phyloP scores from a whole-genome alignment of 768 basidiomycete genomes.

The Favolaschia claudopus region DNA sequence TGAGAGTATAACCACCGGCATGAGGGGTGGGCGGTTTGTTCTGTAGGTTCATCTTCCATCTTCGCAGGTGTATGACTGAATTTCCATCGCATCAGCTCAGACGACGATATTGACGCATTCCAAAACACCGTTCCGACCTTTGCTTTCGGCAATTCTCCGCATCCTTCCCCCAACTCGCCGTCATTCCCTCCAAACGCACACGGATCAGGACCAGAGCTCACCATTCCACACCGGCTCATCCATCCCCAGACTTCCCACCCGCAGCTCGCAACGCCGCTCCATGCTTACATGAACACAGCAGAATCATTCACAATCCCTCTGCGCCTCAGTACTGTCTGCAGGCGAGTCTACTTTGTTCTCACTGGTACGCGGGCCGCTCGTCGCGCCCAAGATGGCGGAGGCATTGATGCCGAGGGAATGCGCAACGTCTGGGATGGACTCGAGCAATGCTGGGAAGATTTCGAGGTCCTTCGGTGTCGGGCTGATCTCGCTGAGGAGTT shows the following conservation, averaged over 20 bases:
- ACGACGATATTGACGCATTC: conserved; percentile 80
- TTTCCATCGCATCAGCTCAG: conserved; percentile 51
- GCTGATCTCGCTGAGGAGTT: conserved; percentile 48
- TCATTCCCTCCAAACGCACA: conserved; percentile 37
- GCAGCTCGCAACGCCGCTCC: conserved; percentile 41
- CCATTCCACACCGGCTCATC: conserved; percentile 23
- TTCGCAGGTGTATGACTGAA: conserved; percentile 12
- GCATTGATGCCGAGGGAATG: conserved; percentile 70
- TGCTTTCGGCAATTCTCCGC: conserved; percentile 37
- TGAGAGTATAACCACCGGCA: conserved; percentile 83
- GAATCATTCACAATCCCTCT: conserved; percentile 76
- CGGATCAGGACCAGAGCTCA: background rate
- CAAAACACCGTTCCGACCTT: conserved; percentile 64
- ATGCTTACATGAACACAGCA: conserved; percentile 60
- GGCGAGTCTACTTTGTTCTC: conserved; percentile 77
- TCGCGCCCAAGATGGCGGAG: conserved; percentile 55
- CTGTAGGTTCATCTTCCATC: conserved; percentile 57
- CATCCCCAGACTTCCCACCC: conserved; percentile 31
- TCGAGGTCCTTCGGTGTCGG: conserved; percentile 63
- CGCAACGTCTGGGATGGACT: conserved; percentile 86
- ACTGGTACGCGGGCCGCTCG: conserved; percentile 81
- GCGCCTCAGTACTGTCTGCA: conserved; percentile 77
- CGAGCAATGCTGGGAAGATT: conserved; percentile 84
- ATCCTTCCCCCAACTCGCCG: conserved; percentile 44
- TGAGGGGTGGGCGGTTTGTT: conserved; percentile 84